A percentile compares a stretch with the other conserved stretches of the same genome.
phyloP scores from a whole-genome alignment of 2,329 filamentous ascomycete genomes.

The Pseudogymnoascus sp. region DNA sequence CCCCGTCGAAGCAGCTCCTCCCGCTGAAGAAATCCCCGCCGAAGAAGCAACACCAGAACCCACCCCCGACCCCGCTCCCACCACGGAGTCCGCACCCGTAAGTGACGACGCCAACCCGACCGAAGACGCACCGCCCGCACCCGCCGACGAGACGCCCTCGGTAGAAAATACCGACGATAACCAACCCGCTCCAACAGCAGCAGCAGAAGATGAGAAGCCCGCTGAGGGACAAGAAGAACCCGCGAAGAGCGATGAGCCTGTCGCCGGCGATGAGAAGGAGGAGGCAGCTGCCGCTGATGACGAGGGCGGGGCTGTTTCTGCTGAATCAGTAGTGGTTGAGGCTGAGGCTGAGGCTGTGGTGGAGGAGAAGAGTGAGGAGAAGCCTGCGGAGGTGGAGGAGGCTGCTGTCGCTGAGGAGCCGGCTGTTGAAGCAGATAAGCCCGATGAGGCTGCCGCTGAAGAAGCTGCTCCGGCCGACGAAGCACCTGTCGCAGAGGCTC shows the following conservation, averaged over 20 bases:
- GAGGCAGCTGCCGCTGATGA: conserved; percentile 10
- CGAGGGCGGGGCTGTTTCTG: not conserved
- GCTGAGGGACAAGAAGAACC: conserved; percentile 4
- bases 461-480: conserved; percentile 7
- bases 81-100: conserved; percentile 5
- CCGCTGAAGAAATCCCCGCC: not conserved
- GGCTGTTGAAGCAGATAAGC: conserved; percentile 13
- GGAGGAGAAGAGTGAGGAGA: conserved; percentile 13
- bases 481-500: conserved; percentile 10
- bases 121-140: conserved; percentile 1
- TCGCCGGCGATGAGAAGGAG: conserved; percentile 10
- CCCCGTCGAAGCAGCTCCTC: not conserved
- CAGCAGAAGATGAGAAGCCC: conserved; percentile 2
- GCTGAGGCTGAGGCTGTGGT: conserved; percentile 11
- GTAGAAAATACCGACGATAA: not conserved
- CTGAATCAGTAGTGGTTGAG: conserved; percentile 10
- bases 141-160: conserved; percentile 6
- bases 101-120: conserved; percentile 10
- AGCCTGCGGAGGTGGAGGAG: conserved; percentile 14
- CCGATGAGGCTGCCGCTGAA: conserved; percentile 11
- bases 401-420: conserved; percentile 16
- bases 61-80: conserved; percentile 11
- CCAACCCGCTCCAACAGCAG: not conserved
- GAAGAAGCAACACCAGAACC: not conserved
- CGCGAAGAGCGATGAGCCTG: not conserved